Conservation (phyloP, 1,284 basidiomycete species). For the Trametes hirsuta region DNA sequence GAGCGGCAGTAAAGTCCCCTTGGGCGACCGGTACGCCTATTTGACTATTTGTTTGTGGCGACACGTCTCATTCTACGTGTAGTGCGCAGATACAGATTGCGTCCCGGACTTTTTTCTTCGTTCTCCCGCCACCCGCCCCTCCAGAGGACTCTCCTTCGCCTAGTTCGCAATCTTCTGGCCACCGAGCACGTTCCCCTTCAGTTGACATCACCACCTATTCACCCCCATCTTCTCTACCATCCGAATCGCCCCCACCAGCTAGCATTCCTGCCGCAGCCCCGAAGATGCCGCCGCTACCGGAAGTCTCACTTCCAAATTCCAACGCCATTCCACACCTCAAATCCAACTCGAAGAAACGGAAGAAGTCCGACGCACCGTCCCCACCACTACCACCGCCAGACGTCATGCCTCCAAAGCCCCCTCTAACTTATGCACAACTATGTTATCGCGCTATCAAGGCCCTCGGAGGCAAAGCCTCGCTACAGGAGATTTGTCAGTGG, state of each 20-base stretch:
- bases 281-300: constrained; percentile 36
- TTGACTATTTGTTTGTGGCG: constrained; percentile 1
- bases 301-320: constrained; percentile 59
- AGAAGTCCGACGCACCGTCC: constrained; percentile 55
- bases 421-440: constrained; percentile 77
- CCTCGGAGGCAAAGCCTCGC: constrained; percentile 82
- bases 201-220: constrained; percentile 82
- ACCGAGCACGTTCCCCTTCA: constrained; percentile 60
- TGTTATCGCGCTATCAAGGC: constrained; percentile 81
- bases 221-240: constrained; percentile 77
- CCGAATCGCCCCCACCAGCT: constrained; percentile 67
- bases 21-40: constrained; percentile 74
- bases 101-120: constrained; percentile 96
- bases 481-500: constrained; percentile 93
- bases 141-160: constrained; percentile 79
- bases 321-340: constrained; percentile 56
- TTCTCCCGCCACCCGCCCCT: constrained; percentile 78
- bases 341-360: constrained; percentile 68
- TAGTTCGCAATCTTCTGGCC: constrained; percentile 63
- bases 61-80: constrained; percentile 16
- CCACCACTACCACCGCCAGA: constrained; percentile 58
- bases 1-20: constrained; percentile 81
- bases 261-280: constrained; percentile 30
- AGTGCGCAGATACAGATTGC: constrained; percentile 99
- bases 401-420: constrained; percentile 79